Evolutionary conservation across 140 eudicot species (phyloP).

Genomic region (Bidens hawaiensis): DNA sequence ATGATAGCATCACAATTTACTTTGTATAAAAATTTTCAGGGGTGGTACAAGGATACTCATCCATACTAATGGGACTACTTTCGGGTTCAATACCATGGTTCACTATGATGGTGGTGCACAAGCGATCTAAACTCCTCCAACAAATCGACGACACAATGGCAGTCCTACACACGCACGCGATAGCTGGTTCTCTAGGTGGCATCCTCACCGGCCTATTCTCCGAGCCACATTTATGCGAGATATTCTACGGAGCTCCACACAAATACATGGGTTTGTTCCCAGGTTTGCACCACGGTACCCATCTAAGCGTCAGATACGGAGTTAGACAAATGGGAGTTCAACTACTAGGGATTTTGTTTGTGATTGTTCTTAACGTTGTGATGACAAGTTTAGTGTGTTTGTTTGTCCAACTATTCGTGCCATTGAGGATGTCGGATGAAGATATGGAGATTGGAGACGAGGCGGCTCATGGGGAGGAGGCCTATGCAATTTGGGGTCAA

Average conservation of each 20-base stretch:
- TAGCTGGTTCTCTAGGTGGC: constrained; percentile 65
- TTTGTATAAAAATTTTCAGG: constrained; percentile 21
- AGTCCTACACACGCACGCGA: constrained; percentile 68
- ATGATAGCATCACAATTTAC: too few species aligned
- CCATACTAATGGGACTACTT: constrained; percentile 53
- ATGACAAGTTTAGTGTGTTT: constrained; percentile 52
- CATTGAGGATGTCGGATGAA: constrained; percentile 57
- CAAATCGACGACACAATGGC: constrained; percentile 72
- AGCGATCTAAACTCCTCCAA: constrained; percentile 50
- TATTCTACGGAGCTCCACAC: constrained; percentile 23
- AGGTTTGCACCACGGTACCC: constrained; percentile 30
- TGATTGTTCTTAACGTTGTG: constrained; percentile 38
- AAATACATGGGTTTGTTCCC: constrained; percentile 39
- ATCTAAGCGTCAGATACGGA: constrained; percentile 12
- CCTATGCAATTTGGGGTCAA: constrained; percentile 72
- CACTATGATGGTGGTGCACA: constrained; percentile 78
- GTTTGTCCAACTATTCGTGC: constrained; percentile 39
- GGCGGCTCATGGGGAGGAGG: constrained; percentile 79
- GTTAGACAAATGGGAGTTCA: constrained; percentile 55
- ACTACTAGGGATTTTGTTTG: constrained; percentile 38
- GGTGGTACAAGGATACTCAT: constrained; percentile 66
- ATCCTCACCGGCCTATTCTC: constrained; percentile 31
- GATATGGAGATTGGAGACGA: constrained; percentile 68
- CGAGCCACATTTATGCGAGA: constrained; percentile 36
- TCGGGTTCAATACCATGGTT: constrained; percentile 71